Evolutionary conservation across 202 grass and related monocot genomes (phyloP), one percentile per base, ranked within the genome.

Genomic region (Brachypodium distachyon): DNA sequence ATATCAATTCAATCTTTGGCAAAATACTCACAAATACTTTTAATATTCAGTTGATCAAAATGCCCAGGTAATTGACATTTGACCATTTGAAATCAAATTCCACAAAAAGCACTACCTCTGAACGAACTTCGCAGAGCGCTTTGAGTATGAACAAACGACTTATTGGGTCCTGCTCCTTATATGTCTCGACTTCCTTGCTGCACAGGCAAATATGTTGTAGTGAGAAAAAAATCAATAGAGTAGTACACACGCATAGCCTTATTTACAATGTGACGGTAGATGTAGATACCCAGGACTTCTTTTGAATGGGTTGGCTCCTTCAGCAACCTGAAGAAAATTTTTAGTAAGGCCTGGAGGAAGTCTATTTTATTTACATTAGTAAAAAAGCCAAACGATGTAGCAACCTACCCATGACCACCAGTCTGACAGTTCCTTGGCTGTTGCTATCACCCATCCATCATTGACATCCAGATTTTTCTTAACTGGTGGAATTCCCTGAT

Each of bases 391-490:
- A 77, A 48, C 29, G 61, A 47, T 33, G 37, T 19, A 39, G 18
- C 36, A 82, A 82, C 82, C 70, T 87, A 97, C 95, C 95, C 95
- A 97, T 46, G 77, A 57, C 94, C 94, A 97, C 94, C 94, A 97
- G 17, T 83, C 76, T 33, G 84, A 60, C 33, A 97, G 60, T 61
- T 97, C 88, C 66, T 90, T 97, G 57, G 91, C 82, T 25, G 87
- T 85, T 79, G 54, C 44, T 75, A 51, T 88, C 41, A 97, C 77
- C 94, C 94, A 97, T 77, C 81, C 69, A 84, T 91, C 83, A 29
- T 28, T 63, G 77, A 84, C 77, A 63, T 82, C 77, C 1, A 92
- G 42, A 39, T 88, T 87, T 88, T 88, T 88, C 48, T 57, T 77
- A 52, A 28, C 50, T 41, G 94, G 89, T 44, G 94, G 87, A 84